These are phyloP conservation scores for Ensete glaucum DNA, from an alignment of 176 grass and related monocot genomes.

Conservation along the genomic window DNA sequence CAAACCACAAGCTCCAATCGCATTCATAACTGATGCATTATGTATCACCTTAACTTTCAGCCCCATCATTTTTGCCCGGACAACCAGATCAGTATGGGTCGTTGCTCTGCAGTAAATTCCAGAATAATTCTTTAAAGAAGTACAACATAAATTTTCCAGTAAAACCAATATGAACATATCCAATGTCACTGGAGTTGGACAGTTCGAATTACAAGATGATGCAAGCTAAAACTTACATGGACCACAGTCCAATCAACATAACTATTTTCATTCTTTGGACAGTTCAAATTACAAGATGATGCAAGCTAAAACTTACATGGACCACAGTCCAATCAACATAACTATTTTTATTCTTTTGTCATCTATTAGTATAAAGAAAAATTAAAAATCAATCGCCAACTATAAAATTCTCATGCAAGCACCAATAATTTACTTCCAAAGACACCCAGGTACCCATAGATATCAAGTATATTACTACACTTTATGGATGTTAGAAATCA, in stretches of 20 bases:
- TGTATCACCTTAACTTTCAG: conserved; percentile 77
- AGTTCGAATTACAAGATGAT: neutral
- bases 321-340: neutral
- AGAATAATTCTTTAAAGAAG: neutral
- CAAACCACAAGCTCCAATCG: conserved; percentile 77
- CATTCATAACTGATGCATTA: conserved; percentile 91
- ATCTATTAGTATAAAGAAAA: too few relatives aligned
- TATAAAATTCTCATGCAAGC: neutral
- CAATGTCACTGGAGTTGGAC: neutral
- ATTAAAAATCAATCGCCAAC: too few relatives aligned
- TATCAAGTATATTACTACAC: too few relatives aligned
- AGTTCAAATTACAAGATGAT: neutral
- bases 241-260: neutral
- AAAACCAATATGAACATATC: neutral
- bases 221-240: too few relatives aligned
- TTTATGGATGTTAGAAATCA: too few relatives aligned
- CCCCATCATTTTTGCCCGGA: conserved; percentile 74
- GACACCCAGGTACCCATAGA: too few relatives aligned
- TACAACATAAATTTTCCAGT: neutral
- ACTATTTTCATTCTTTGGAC: neutral
- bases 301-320: too few relatives aligned
- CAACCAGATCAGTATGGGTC: conserved; percentile 85
- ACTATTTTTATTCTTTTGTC: neutral
- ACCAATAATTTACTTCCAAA: neutral
- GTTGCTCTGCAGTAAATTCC: conserved; percentile 51